These are phyloP conservation scores for Lagenidium giganteum DNA, from an alignment of 352 stramenopile genomes.

Conservation along the genomic window DNA sequence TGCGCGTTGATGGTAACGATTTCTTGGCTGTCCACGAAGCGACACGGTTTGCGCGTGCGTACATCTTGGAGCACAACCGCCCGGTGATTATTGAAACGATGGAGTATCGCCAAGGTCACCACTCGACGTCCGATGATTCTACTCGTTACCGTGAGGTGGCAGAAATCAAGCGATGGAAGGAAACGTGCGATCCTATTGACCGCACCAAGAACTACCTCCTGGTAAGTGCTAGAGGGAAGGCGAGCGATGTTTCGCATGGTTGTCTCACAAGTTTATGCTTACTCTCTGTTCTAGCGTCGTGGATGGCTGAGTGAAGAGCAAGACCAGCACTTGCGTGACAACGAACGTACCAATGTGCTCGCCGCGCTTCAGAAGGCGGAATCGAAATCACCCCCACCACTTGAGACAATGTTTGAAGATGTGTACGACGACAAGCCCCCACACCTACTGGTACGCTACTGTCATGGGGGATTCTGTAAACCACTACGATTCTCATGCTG, in stretches of 20 bases:
- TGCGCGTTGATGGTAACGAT: slow-evolving; percentile 98
- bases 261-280: slow-evolving; percentile 1
- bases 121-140: slow-evolving; percentile 98
- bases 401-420: slow-evolving; percentile 96
- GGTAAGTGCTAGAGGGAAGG: slow-evolving; percentile 34
- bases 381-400: slow-evolving; percentile 74
- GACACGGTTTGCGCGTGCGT: slow-evolving; percentile 84
- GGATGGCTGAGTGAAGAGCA: slow-evolving; percentile 88
- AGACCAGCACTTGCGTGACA: slow-evolving; percentile 74
- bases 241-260: too few relatives aligned
- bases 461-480: slow-evolving; percentile 5
- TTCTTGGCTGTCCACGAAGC: slow-evolving; percentile 94
- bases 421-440: slow-evolving; percentile 95
- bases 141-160: slow-evolving; percentile 91
- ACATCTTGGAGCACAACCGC: slow-evolving; percentile 84
- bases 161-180: slow-evolving; percentile 92
- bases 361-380: slow-evolving; percentile 88
- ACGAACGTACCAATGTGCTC: slow-evolving; percentile 85
- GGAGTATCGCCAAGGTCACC: slow-evolving; percentile 98
- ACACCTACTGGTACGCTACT: slow-evolving; percentile 86
- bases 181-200: slow-evolving; percentile 87
- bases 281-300: slow-evolving; percentile 35
- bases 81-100: slow-evolving; percentile 98
- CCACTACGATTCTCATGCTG: background rate
- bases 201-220: slow-evolving; percentile 91